Evolutionary conservation across 1,139 yeast species (phyloP).

Genomic region (Zygoascus sp.): DNA sequence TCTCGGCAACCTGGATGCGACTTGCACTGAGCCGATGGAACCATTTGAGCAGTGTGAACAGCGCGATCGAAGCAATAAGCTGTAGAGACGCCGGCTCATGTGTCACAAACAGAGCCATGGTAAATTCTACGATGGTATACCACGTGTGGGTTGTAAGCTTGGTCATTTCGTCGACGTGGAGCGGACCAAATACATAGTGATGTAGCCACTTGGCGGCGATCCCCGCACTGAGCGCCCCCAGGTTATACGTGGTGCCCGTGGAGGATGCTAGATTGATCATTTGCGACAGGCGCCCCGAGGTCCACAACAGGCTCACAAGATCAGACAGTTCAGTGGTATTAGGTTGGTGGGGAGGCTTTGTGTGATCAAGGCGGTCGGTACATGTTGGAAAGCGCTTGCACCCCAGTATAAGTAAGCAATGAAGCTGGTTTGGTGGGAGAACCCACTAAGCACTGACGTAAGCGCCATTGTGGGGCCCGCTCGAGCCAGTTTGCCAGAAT

Average conservation of each 20-base stretch:
- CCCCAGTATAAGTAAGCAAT: too few species aligned
- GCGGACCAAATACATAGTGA: conserved; percentile 22
- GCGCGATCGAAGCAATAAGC: conserved; percentile 37
- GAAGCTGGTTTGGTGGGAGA: too few species aligned
- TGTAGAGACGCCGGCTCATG: conserved; percentile 27
- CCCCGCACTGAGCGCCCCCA: conserved; percentile 8
- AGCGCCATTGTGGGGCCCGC: too few species aligned
- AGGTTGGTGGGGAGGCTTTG: too few species aligned
- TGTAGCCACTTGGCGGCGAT: conserved; percentile 6
- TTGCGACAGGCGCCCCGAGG: not conserved
- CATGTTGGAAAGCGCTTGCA: too few species aligned
- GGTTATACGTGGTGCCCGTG: not conserved
- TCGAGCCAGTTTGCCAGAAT: too few species aligned
- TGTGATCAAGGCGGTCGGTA: too few species aligned
- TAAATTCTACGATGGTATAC: conserved; percentile 29
- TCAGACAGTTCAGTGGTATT: too few species aligned
- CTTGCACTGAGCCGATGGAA: conserved; percentile 44
- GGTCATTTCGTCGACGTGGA: conserved; percentile 19
- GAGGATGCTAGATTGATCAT: conserved; percentile 5
- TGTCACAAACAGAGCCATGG: conserved; percentile 25
- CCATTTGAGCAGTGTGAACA: conserved; percentile 42
- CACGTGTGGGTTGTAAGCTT: conserved; percentile 18
- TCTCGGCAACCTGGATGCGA: conserved; percentile 30
- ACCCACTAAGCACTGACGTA: too few species aligned
- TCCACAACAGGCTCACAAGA: too few species aligned